phyloP scores from a whole-genome alignment of 2,329 filamentous ascomycete genomes.

The Orbilia brochopaga region DNA sequence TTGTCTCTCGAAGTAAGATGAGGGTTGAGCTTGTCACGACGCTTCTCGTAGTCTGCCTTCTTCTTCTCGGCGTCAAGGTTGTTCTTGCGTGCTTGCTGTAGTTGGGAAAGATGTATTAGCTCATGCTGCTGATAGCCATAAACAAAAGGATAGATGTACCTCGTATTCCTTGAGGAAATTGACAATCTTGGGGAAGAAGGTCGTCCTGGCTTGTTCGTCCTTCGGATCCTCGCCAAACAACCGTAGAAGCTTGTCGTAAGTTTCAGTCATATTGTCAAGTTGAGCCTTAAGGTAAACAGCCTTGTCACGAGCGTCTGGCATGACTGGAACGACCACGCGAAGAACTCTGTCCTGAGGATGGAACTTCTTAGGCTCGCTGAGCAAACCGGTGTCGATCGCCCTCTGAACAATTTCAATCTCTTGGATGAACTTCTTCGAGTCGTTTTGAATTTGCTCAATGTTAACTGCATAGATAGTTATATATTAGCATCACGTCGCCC shows the following conservation, averaged over 20 bases:
- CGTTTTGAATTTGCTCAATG: constrained; percentile 84
- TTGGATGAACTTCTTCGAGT: constrained; percentile 90
- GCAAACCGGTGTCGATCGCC: constrained; percentile 88
- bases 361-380: constrained; percentile 96
- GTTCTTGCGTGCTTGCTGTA: constrained; percentile 77
- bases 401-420: constrained; percentile 93
- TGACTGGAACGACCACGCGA: constrained; percentile 85
- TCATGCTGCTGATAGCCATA: background rate
- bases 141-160: constrained; percentile 59
- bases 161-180: constrained; percentile 92
- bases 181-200: constrained; percentile 94
- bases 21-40: constrained; percentile 34
- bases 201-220: constrained; percentile 89
- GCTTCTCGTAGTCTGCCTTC: constrained; percentile 82
- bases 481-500: constrained; percentile 3
- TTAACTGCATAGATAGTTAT: constrained; percentile 64
- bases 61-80: constrained; percentile 83
- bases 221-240: constrained; percentile 94
- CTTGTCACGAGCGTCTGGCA: constrained; percentile 96
- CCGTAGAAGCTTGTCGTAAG: constrained; percentile 92
- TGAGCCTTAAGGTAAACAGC: constrained; percentile 95
- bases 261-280: constrained; percentile 86
- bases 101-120: constrained; percentile 44
- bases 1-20: constrained; percentile 36
- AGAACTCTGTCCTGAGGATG: constrained; percentile 95